Conservation (phyloP, 73 alveolate species). For the Effrenium voratum region DNA sequence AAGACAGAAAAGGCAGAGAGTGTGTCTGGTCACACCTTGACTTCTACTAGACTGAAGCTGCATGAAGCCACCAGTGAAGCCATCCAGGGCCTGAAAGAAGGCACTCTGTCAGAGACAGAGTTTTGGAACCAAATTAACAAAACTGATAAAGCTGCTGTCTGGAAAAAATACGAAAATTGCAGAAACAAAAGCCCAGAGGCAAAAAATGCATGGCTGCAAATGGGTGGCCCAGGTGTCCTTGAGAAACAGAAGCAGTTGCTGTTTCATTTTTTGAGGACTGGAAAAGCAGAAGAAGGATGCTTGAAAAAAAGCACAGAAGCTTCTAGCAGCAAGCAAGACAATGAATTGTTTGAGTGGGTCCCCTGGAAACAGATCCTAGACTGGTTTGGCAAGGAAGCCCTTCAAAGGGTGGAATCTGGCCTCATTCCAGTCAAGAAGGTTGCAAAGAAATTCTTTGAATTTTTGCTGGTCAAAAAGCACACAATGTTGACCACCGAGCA, state of each 20-base stretch:
- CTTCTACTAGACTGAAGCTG: neutral
- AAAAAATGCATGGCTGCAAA: neutral
- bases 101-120: neutral
- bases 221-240: neutral
- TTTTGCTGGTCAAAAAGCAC: too few relatives aligned
- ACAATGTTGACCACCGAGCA: too few relatives aligned
- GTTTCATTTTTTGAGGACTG: neutral
- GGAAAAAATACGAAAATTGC: neutral
- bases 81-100: neutral
- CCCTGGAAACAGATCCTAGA: too few relatives aligned
- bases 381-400: too few relatives aligned
- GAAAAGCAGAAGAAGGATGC: neutral
- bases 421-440: too few relatives aligned
- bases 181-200: neutral
- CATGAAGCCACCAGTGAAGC: neutral
- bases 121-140: neutral
- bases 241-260: neutral
- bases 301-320: conserved; percentile 20
- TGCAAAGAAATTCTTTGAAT: too few relatives aligned
- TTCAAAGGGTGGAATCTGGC: too few relatives aligned
- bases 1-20: too few relatives aligned
- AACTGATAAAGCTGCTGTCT: neutral
- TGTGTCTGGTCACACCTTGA: too few relatives aligned
- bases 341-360: neutral
- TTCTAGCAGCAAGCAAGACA: neutral